phyloP scores from a whole-genome alignment of 23 red algal species.

The Pyropia haitanensis region DNA sequence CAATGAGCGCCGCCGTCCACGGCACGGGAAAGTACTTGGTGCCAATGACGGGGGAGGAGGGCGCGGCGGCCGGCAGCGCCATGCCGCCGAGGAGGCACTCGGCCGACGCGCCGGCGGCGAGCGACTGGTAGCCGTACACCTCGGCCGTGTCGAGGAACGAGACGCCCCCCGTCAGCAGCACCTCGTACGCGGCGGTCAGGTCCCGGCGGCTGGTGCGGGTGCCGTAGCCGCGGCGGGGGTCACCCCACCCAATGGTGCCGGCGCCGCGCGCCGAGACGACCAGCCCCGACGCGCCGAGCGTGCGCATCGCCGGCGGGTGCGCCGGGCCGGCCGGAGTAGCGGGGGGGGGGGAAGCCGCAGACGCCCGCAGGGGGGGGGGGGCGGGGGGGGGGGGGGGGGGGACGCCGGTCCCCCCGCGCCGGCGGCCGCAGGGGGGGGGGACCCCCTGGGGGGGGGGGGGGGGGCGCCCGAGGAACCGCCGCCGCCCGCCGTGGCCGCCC shows the following conservation, averaged over 20 bases:
- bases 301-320: neutral
- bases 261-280: neutral
- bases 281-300: neutral
- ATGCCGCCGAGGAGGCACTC: constrained; percentile 9
- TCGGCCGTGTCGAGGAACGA: constrained; percentile 22
- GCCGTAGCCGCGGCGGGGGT: constrained; percentile 1
- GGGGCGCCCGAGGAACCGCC: too few species aligned
- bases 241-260: neutral
- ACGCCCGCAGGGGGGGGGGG: too few species aligned
- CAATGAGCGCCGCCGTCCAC: neutral
- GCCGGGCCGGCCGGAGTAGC: neutral
- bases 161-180: constrained; percentile 11
- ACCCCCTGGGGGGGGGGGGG: too few species aligned
- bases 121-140: constrained; percentile 18
- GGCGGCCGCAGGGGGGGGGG: too few species aligned
- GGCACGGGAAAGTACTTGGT: constrained; percentile 14
- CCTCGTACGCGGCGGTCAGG: constrained; percentile 7
- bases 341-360: neutral
- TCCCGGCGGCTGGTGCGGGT: neutral
- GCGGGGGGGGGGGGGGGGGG: too few species aligned
- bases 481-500: too few species aligned
- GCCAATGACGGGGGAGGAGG: constrained; percentile 4
- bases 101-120: constrained; percentile 2
- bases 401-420: too few species aligned
- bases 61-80: neutral